Conservation (phyloP, 768 basidiomycete species). For the Pisolithus microcarpus region DNA sequence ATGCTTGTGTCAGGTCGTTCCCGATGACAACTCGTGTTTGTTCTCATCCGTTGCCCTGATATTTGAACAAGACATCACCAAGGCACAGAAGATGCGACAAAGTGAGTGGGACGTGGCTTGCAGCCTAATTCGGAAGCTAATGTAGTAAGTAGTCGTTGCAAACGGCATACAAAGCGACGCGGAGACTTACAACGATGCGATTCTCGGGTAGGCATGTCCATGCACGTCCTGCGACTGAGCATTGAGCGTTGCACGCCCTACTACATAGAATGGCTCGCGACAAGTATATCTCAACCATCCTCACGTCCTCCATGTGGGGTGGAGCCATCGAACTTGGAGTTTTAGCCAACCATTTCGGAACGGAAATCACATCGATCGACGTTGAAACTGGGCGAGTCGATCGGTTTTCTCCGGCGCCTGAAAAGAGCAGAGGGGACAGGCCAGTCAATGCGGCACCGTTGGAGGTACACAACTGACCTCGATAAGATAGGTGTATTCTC, state of each 20-base stretch:
- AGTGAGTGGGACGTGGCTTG: conserved; percentile 37
- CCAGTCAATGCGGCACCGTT: conserved; percentile 1
- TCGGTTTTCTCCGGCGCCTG: conserved; percentile 56
- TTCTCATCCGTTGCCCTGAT: conserved; percentile 83
- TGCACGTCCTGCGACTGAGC: not conserved
- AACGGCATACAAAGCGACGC: conserved; percentile 69
- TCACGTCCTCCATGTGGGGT: conserved; percentile 80
- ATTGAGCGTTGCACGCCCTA: not conserved
- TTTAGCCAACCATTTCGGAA: conserved; percentile 71
- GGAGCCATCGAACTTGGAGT: conserved; percentile 92
- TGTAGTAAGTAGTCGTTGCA: conserved; percentile 57
- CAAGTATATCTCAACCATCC: conserved; percentile 76
- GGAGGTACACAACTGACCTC: not conserved
- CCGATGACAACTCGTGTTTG: conserved; percentile 96
- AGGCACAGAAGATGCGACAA: conserved; percentile 63
- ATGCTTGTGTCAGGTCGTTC: conserved; percentile 54
- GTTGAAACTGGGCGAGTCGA: conserved; percentile 90
- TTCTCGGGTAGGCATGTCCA: conserved; percentile 61
- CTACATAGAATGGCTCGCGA: conserved; percentile 43
- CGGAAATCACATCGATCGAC: conserved; percentile 87
- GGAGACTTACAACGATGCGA: conserved; percentile 72
- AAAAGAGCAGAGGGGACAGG: conserved; percentile 29
- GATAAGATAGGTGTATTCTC: conserved; percentile 50
- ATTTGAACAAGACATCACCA: conserved; percentile 76
- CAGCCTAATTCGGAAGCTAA: conserved; percentile 2